These are phyloP conservation scores for Osmanthus fragrans DNA, from an alignment of 257 asterid species.

Conservation along the genomic window DNA sequence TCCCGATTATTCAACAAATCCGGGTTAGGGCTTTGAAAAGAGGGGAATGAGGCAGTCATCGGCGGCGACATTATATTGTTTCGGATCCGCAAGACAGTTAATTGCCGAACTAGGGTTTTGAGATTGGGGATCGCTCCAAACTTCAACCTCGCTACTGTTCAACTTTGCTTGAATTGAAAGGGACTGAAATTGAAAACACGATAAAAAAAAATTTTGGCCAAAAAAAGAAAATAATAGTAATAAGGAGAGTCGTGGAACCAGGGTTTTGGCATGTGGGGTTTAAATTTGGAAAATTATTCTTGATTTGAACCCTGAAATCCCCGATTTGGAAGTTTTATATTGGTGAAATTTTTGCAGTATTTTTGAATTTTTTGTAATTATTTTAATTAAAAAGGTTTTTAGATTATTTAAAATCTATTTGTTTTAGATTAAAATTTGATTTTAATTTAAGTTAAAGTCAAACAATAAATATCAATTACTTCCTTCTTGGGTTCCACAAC, in stretches of 20 bases:
- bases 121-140: not conserved
- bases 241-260: not conserved
- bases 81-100: constrained; percentile 2
- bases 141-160: not conserved
- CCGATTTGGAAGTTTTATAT: not conserved
- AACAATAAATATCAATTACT: too few relatives aligned
- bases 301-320: not conserved
- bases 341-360: too few relatives aligned
- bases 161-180: not conserved
- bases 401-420: too few relatives aligned
- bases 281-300: too few relatives aligned
- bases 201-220: not conserved
- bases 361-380: too few relatives aligned
- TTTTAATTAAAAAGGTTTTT: too few relatives aligned
- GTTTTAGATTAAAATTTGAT: too few relatives aligned
- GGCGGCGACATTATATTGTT: constrained; percentile 41
- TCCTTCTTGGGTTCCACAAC: too few relatives aligned
- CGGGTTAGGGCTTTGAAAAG: constrained; percentile 34
- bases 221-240: not conserved
- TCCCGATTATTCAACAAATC: constrained; percentile 16
- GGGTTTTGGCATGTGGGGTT: not conserved
- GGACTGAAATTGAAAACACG: not conserved
- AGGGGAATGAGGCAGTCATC: constrained; percentile 20
- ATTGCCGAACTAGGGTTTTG: constrained; percentile 22
- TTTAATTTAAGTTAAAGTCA: too few relatives aligned